These are phyloP conservation scores for Eutrema japonicum DNA, from an alignment of 345 rosid species.

Conservation along the genomic window DNA sequence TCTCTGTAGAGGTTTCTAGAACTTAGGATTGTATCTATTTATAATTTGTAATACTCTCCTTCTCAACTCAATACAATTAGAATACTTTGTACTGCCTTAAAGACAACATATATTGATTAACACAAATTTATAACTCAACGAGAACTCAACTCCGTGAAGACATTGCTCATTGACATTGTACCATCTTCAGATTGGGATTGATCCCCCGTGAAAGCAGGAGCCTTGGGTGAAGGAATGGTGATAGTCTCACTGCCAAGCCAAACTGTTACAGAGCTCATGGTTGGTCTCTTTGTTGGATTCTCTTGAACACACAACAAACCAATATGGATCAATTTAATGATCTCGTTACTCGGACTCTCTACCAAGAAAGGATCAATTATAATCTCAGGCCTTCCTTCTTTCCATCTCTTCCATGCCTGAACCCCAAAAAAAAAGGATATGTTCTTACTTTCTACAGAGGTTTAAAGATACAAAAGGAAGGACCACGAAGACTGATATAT, in stretches of 20 bases:
- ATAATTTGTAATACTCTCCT: neutral
- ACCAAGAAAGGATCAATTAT: too few species aligned
- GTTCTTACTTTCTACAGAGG: neutral
- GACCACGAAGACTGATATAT: neutral
- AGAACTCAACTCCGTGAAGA: slow-evolving; percentile 45
- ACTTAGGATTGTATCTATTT: neutral
- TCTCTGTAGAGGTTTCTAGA: slow-evolving; percentile 1
- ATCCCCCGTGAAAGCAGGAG: neutral
- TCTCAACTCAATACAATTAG: neutral
- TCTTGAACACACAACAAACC: too few species aligned
- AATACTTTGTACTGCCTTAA: neutral
- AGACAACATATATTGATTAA: neutral
- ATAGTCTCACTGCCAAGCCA: neutral
- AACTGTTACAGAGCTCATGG: slow-evolving; percentile 2
- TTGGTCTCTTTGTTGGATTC: too few species aligned
- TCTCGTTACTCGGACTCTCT: too few species aligned
- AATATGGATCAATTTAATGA: too few species aligned
- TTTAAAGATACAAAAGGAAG: neutral
- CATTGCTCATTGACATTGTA: slow-evolving; percentile 42
- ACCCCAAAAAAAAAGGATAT: neutral
- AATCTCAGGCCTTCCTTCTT: too few species aligned
- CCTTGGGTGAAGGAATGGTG: neutral
- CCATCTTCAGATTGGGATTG: neutral
- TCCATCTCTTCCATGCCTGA: slow-evolving; percentile 39
- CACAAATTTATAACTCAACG: slow-evolving; percentile 33